Percentiles rank a stretch among this genome's conserved stretches.
phyloP scores from a whole-genome alignment of 257 asterid species.

The Rauvolfia tetraphylla region DNA sequence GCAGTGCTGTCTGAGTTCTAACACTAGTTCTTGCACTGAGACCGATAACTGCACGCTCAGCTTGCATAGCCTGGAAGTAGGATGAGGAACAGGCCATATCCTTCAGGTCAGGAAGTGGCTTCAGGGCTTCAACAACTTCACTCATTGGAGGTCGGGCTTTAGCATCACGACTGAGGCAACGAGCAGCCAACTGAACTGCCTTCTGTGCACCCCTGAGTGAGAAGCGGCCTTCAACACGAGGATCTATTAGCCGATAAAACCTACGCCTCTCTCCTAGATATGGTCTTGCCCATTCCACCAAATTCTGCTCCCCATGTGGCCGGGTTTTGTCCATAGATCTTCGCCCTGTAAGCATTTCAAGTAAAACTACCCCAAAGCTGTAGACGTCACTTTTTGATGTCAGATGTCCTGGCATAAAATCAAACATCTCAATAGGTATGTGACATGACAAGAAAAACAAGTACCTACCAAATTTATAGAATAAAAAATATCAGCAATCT shows the following conservation, averaged over 20 bases:
- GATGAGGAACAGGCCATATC: constrained; percentile 64
- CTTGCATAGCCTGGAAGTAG: constrained; percentile 55
- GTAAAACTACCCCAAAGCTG: constrained; percentile 81
- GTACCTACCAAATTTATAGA: background rate
- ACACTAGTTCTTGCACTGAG: constrained; percentile 28
- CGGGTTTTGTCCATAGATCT: constrained; percentile 68
- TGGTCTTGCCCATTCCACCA: constrained; percentile 74
- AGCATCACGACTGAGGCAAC: constrained; percentile 64
- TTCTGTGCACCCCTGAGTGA: constrained; percentile 61
- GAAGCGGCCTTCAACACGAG: constrained; percentile 68
- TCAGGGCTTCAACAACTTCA: constrained; percentile 59
- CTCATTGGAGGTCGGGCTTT: constrained; percentile 75
- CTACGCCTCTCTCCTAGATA: constrained; percentile 54
- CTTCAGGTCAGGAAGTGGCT: constrained; percentile 47
- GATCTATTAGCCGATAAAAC: constrained; percentile 57
- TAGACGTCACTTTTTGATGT: constrained; percentile 83
- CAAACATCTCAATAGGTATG: constrained; percentile 1
- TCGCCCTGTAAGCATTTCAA: constrained; percentile 61
- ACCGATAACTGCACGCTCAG: constrained; percentile 30
- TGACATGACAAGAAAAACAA: background rate
- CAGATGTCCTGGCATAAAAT: constrained; percentile 53
- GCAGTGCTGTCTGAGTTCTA: constrained; percentile 31
- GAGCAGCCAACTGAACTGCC: constrained; percentile 60
- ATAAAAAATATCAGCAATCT: background rate
- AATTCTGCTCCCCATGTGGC: constrained; percentile 57